phyloP scores from a whole-genome alignment of 495 filamentous ascomycete species.

The Corynascus novoguineensis region DNA sequence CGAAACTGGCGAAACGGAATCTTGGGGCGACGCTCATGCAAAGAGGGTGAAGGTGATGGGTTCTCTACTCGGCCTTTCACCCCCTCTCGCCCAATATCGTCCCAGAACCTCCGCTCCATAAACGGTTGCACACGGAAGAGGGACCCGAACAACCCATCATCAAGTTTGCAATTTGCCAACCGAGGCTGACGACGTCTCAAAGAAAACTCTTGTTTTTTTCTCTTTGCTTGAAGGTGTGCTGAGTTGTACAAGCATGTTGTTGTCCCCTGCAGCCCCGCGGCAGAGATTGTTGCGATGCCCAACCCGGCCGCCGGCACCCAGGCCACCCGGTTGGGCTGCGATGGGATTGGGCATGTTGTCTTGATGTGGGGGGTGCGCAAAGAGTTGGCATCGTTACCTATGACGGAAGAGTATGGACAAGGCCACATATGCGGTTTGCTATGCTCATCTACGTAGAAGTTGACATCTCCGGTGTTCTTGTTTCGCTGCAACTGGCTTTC shows the following conservation, averaged over 20 bases:
- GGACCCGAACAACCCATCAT: slow-evolving; percentile 1
- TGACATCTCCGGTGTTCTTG: background rate
- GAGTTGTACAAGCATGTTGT: slow-evolving; percentile 45
- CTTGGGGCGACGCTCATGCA: background rate
- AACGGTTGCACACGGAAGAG: background rate
- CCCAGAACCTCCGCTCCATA: background rate
- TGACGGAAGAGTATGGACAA: background rate
- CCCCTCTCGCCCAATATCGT: too few relatives aligned
- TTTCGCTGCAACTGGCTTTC: background rate
- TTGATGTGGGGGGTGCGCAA: slow-evolving; percentile 5
- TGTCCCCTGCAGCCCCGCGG: slow-evolving; percentile 41
- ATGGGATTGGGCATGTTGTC: slow-evolving; percentile 31
- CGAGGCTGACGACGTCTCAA: background rate
- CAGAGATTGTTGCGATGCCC: slow-evolving; percentile 42
- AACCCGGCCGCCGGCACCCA: slow-evolving; percentile 36
- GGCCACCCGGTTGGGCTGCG: slow-evolving; percentile 30
- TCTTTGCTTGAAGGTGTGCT: slow-evolving; percentile 26
- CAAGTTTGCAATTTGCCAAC: background rate
- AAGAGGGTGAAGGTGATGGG: too few relatives aligned
- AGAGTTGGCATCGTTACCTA: background rate
- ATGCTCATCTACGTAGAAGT: background rate
- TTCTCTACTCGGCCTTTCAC: too few relatives aligned
- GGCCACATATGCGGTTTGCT: background rate
- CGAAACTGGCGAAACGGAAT: background rate
- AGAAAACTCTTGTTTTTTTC: background rate